Percentiles rank a stretch among this genome's conserved stretches.
phyloP scores from a whole-genome alignment of 192 early-diverging fungal species.

The Rhizoclosmatium globosum region DNA sequence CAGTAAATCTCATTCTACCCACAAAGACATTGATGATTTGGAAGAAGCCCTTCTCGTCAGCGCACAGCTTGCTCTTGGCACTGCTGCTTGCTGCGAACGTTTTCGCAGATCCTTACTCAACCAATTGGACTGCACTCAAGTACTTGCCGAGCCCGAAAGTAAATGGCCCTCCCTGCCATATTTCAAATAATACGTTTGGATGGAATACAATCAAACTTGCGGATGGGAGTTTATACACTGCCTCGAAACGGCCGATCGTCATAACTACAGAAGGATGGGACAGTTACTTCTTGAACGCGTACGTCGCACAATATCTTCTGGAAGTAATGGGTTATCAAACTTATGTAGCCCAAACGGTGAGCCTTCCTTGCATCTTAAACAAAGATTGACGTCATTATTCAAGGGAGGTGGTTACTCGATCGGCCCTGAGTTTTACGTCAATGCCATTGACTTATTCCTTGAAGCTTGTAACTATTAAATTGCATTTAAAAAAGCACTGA shows the following conservation, averaged over 20 bases:
- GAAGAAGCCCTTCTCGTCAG: too few species aligned
- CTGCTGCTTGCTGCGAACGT: too few species aligned
- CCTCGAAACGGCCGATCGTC: conserved; percentile 15
- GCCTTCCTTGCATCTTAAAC: background rate
- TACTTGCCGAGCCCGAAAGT: conserved; percentile 6
- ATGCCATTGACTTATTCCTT: conserved; percentile 12
- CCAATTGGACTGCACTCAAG: background rate
- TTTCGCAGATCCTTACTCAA: background rate
- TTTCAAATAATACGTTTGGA: conserved; percentile 21
- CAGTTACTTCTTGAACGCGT: conserved; percentile 9
- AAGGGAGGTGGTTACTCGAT: background rate
- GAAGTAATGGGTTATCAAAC: conserved; percentile 21
- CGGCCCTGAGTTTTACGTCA: conserved; percentile 9
- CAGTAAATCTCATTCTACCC: too few species aligned
- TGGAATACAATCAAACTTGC: conserved; percentile 21
- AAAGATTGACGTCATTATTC: background rate
- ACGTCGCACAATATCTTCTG: conserved; percentile 22
- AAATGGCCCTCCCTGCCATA: conserved; percentile 8
- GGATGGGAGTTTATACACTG: conserved; percentile 12
- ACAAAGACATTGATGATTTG: too few species aligned
- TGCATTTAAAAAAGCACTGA: background rate
- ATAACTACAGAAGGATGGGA: conserved; percentile 13
- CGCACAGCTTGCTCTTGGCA: too few species aligned
- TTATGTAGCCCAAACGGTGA: background rate
- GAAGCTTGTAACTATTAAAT: conserved; percentile 10